Evolutionary conservation across 2,329 filamentous ascomycete species (phyloP).

Genomic region (Cadophora malorum): DNA sequence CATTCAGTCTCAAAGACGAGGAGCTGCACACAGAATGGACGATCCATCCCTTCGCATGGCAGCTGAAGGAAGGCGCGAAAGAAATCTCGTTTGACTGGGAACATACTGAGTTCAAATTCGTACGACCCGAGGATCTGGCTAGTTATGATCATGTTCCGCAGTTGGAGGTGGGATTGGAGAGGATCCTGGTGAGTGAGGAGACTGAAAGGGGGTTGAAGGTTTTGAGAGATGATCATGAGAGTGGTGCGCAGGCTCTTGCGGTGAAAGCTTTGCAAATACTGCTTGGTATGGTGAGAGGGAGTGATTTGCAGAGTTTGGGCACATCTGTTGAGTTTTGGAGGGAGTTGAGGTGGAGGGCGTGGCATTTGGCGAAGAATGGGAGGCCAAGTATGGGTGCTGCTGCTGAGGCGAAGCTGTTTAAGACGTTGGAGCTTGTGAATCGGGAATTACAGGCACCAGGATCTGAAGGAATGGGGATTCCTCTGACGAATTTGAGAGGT

Average conservation of each 20-base stretch:
- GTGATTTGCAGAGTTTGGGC: slow-evolving; percentile 42
- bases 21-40: slow-evolving; percentile 64
- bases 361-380: slow-evolving; percentile 70
- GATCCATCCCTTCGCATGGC: slow-evolving; percentile 67
- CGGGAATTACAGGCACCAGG: neutral
- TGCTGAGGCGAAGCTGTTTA: slow-evolving; percentile 58
- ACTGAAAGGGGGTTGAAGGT: slow-evolving; percentile 55
- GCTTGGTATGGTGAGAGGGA: slow-evolving; percentile 50
- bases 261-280: slow-evolving; percentile 58
- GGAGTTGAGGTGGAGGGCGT: slow-evolving; percentile 60
- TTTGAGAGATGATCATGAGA: slow-evolving; percentile 62
- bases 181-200: slow-evolving; percentile 56
- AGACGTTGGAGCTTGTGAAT: slow-evolving; percentile 48
- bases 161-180: slow-evolving; percentile 61
- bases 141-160: slow-evolving; percentile 61
- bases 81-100: slow-evolving; percentile 66
- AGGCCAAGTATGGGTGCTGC: slow-evolving; percentile 71
- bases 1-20: slow-evolving; percentile 62
- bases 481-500: neutral
- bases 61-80: slow-evolving; percentile 50
- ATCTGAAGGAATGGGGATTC: neutral
- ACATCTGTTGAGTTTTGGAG: slow-evolving; percentile 58
- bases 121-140: slow-evolving; percentile 54
- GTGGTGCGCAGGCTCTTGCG: slow-evolving; percentile 65
- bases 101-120: slow-evolving; percentile 64